Conservation (phyloP, 495 filamentous ascomycete genomes). For the Penicillium egyptiacum region DNA sequence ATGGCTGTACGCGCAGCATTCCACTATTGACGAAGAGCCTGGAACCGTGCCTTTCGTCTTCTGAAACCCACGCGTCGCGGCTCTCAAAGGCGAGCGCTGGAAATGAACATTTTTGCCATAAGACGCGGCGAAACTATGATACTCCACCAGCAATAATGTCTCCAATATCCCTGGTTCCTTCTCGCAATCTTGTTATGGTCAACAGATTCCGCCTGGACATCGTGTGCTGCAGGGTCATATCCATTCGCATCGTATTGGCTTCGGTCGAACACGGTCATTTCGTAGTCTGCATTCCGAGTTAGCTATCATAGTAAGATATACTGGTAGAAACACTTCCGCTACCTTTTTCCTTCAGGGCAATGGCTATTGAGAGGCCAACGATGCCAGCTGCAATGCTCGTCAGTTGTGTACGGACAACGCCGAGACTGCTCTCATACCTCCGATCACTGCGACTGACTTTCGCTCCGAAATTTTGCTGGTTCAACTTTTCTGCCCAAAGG, state of each 20-base stretch:
- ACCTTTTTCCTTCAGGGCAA: constrained; percentile 13
- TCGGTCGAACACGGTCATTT: constrained; percentile 18
- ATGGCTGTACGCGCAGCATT: constrained; percentile 20
- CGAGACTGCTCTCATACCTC: constrained; percentile 1
- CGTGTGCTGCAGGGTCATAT: constrained; percentile 10
- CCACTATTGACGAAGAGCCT: constrained; percentile 19
- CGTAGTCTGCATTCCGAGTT: constrained; percentile 2
- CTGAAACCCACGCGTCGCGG: constrained; percentile 14
- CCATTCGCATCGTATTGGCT: constrained; percentile 16
- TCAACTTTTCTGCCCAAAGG: too few relatives aligned
- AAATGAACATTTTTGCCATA: constrained; percentile 22
- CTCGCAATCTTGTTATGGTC: constrained; percentile 24
- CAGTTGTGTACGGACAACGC: background rate
- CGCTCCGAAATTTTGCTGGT: constrained; percentile 5
- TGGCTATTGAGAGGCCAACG: constrained; percentile 17
- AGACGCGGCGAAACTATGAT: constrained; percentile 18
- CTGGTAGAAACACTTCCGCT: background rate
- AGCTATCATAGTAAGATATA: too few relatives aligned
- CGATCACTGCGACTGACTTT: constrained; percentile 18
- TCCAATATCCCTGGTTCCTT: too few relatives aligned
- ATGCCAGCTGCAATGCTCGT: constrained; percentile 13
- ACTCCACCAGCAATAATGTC: background rate
- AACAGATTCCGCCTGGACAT: constrained; percentile 18
- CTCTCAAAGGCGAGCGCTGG: constrained; percentile 21
- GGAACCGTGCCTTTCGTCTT: constrained; percentile 15